Evolutionary conservation across 768 basidiomycete genomes (phyloP).

Genomic region (Inosperma sp.): DNA sequence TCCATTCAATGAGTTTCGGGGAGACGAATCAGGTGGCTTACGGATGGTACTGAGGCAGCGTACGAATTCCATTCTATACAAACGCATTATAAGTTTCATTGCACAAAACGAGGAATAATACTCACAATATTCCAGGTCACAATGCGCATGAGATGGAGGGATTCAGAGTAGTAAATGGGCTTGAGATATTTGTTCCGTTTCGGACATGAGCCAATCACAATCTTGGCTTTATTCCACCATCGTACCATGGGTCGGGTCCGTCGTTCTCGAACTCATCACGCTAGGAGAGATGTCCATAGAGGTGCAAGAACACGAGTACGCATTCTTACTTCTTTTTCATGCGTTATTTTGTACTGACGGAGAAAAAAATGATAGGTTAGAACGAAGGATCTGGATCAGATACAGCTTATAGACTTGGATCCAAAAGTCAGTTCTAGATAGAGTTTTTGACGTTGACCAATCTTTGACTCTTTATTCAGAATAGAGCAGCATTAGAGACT

Average conservation of each 20-base stretch:
- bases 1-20: too few species aligned
- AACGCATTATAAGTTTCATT: not conserved
- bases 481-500: conserved; percentile 70
- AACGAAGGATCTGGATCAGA: conserved; percentile 84
- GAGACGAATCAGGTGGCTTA: too few species aligned
- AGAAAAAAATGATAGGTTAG: too few species aligned
- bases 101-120: not conserved
- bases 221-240: too few species aligned
- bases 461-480: conserved; percentile 34
- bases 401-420: conserved; percentile 85
- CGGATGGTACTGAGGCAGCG: conserved; percentile 90
- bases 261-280: conserved; percentile 80
- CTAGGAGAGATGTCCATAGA: conserved; percentile 82
- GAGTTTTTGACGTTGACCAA: not conserved
- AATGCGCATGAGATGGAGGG: conserved; percentile 16
- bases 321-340: conserved; percentile 3
- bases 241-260: conserved; percentile 72
- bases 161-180: too few species aligned
- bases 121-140: conserved; percentile 23
- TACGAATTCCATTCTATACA: conserved; percentile 74
- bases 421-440: conserved; percentile 53
- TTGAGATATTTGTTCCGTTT: too few species aligned
- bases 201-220: too few species aligned
- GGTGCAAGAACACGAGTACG: conserved; percentile 77
- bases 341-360: too few species aligned